Percentiles rank a stretch among this genome's conserved stretches.
Evolutionary conservation across 2,329 filamentous ascomycete genomes (phyloP).

Genomic region (Penicillium freii): DNA sequence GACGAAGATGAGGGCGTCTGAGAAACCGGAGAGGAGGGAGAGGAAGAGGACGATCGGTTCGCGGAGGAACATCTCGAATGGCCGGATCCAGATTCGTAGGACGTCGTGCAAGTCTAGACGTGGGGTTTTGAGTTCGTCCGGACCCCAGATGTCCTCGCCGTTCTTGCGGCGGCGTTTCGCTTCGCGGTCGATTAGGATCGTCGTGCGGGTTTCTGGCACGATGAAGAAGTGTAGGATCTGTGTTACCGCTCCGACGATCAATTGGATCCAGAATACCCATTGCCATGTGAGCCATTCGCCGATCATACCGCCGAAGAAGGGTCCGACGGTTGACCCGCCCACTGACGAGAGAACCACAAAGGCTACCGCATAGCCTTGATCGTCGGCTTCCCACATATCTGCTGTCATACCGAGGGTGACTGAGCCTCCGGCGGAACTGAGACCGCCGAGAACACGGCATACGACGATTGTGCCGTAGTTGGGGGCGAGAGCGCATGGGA

Average conservation of each 20-base stretch:
- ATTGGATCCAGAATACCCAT: slow-evolving; percentile 67
- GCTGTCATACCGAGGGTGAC: slow-evolving; percentile 74
- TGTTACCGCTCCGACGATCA: slow-evolving; percentile 56
- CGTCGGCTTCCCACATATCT: slow-evolving; percentile 68
- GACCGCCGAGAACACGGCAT: slow-evolving; percentile 64
- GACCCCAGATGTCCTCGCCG: slow-evolving; percentile 65
- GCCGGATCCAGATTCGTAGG: slow-evolving; percentile 56
- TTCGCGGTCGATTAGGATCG: slow-evolving; percentile 57
- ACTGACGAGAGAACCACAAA: slow-evolving; percentile 77
- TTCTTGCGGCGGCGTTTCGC: slow-evolving; percentile 56
- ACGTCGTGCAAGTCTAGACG: slow-evolving; percentile 49
- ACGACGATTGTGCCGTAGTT: slow-evolving; percentile 70
- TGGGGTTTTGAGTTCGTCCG: slow-evolving; percentile 50
- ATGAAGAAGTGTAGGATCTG: slow-evolving; percentile 53
- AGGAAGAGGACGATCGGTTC: slow-evolving; percentile 72
- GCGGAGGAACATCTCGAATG: slow-evolving; percentile 70
- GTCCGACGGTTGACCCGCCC: slow-evolving; percentile 65
- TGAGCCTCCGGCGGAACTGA: slow-evolving; percentile 69
- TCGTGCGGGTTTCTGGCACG: slow-evolving; percentile 62
- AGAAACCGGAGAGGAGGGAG: slow-evolving; percentile 70
- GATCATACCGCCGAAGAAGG: slow-evolving; percentile 54
- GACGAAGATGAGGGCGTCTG: slow-evolving; percentile 74
- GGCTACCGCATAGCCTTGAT: slow-evolving; percentile 71
- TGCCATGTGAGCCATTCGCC: slow-evolving; percentile 52
- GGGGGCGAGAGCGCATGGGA: slow-evolving; percentile 68